Conservation (phyloP, 441 rosid genomes). For the Flueggea neowawraea region DNA sequence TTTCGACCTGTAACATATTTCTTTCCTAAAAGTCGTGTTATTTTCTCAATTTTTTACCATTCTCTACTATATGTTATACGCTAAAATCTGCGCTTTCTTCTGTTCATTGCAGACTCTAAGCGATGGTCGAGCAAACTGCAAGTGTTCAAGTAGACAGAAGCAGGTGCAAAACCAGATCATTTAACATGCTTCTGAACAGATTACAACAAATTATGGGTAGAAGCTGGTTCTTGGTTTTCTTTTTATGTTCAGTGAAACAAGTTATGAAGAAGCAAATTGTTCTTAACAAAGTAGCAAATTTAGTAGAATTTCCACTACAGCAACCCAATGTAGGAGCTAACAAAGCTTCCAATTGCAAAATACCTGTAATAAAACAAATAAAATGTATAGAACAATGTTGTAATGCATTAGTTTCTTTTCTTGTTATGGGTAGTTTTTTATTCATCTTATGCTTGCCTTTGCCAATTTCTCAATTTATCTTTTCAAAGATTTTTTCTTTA, state of each 20-base stretch:
- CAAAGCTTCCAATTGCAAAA: constrained; percentile 6
- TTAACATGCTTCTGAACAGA: constrained; percentile 27
- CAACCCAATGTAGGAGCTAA: constrained; percentile 14
- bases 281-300: neutral
- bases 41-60: too few species aligned
- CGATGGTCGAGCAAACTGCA: constrained; percentile 50
- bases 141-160: constrained; percentile 39
- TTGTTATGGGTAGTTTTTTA: neutral
- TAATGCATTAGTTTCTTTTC: constrained; percentile 14
- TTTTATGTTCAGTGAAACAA: constrained; percentile 6
- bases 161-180: constrained; percentile 25
- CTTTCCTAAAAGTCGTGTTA: too few species aligned
- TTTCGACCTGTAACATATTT: too few species aligned
- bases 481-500: too few species aligned
- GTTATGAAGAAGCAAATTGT: neutral
- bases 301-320: constrained; percentile 12
- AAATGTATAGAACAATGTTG: constrained; percentile 19
- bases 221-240: constrained; percentile 7
- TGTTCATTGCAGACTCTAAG: constrained; percentile 40
- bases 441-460: too few species aligned
- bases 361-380: constrained; percentile 15
- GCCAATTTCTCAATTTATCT: too few species aligned
- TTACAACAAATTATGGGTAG: constrained; percentile 7
- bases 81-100: neutral
- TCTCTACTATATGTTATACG: too few species aligned